phyloP scores from a whole-genome alignment of 2,329 filamentous ascomycete genomes.

The Xylaria sp. region DNA sequence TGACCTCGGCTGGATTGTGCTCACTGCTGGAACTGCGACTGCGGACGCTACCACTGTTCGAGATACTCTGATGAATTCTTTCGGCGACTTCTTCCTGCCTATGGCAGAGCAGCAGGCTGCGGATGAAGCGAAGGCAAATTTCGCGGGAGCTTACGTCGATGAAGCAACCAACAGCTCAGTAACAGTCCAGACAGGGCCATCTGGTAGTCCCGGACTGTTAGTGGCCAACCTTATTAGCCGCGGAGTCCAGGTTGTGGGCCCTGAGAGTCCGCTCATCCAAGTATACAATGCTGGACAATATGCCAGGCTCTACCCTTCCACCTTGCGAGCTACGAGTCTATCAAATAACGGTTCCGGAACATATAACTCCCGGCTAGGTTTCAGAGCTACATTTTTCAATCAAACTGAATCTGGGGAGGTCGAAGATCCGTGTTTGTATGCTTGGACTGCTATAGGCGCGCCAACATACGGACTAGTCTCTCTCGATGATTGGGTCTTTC shows the following conservation, averaged over 20 bases:
- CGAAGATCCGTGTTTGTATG: conserved; percentile 33
- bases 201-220: conserved; percentile 22
- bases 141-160: conserved; percentile 29
- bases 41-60: conserved; percentile 19
- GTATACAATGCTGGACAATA: conserved; percentile 31
- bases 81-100: conserved; percentile 35
- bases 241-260: conserved; percentile 33
- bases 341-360: conserved; percentile 10
- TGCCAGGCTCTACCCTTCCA: conserved; percentile 34
- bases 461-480: conserved; percentile 29
- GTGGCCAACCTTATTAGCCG: conserved; percentile 23
- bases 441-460: conserved; percentile 35
- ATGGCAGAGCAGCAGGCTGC: conserved; percentile 31
- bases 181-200: conserved; percentile 11
- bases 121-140: conserved; percentile 30
- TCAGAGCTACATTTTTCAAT: conserved; percentile 37
- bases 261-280: conserved; percentile 29
- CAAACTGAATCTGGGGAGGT: conserved; percentile 15
- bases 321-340: conserved; percentile 22
- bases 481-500: conserved; percentile 39
- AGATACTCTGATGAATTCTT: conserved; percentile 28
- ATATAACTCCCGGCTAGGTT: conserved; percentile 33
- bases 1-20: conserved; percentile 36
- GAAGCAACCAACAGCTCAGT: conserved; percentile 33
- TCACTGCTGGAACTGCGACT: conserved; percentile 26